Percentiles rank a stretch among this genome's conserved stretches.
These are phyloP conservation scores for Paracamarosporium sp. DNA, from an alignment of 2,329 filamentous ascomycete genomes.

Conservation along the genomic window DNA sequence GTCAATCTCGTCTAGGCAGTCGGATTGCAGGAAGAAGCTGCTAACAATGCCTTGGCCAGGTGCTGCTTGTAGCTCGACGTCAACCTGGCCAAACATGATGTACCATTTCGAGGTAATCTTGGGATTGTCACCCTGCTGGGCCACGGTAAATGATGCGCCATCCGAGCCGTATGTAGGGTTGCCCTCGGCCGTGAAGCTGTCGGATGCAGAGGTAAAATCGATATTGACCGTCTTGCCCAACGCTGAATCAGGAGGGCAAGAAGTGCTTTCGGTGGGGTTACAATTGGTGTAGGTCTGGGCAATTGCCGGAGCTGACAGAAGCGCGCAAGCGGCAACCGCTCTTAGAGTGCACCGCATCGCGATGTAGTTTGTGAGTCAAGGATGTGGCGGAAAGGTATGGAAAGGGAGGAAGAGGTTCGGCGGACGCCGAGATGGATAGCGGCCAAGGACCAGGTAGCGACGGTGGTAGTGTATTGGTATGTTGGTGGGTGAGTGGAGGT, in stretches of 20 bases:
- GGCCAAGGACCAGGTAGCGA: not conserved
- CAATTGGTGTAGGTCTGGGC: conserved; percentile 64
- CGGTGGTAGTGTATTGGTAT: not conserved
- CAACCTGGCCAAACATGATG: conserved; percentile 97
- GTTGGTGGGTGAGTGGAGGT: not conserved
- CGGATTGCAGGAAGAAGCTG: conserved; percentile 88
- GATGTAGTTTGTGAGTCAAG: conserved; percentile 14
- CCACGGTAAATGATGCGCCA: conserved; percentile 82
- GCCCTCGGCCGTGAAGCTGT: conserved; percentile 77
- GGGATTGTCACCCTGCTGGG: conserved; percentile 79
- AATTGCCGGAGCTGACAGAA: conserved; percentile 47
- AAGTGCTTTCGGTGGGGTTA: conserved; percentile 61
- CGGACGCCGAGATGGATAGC: not conserved
- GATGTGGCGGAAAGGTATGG: conserved; percentile 5
- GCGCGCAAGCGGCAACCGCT: conserved; percentile 46
- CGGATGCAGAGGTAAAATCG: conserved; percentile 80
- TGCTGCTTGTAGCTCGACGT: conserved; percentile 83
- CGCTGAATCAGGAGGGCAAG: conserved; percentile 78
- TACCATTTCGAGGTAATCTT: conserved; percentile 91
- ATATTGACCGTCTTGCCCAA: conserved; percentile 82
- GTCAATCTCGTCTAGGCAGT: conserved; percentile 94
- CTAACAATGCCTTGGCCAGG: conserved; percentile 92
- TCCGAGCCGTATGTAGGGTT: conserved; percentile 75
- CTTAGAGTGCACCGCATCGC: conserved; percentile 42
- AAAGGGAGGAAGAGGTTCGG: not conserved